A percentile compares a stretch with the other conserved stretches of the same genome.
phyloP scores from a whole-genome alignment of 129 eudicot genomes.

The Logfia minima region DNA sequence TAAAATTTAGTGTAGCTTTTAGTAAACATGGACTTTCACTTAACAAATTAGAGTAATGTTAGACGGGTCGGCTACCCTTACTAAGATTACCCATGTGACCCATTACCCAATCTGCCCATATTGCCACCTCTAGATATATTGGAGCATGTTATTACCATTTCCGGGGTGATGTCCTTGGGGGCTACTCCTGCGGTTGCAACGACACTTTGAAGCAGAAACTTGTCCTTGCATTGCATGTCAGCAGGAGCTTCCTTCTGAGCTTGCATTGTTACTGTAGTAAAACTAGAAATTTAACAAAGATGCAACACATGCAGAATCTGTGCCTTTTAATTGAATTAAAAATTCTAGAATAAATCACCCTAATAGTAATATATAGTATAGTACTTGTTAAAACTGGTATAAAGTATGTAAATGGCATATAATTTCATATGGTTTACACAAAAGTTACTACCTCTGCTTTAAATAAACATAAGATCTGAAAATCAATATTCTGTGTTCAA shows the following conservation, averaged over 20 bases:
- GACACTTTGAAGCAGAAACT: conserved; percentile 92
- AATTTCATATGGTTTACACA: not conserved
- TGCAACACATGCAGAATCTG: not conserved
- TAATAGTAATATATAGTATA: not conserved
- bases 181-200: conserved; percentile 51
- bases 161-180: conserved; percentile 75
- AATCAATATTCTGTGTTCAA: not conserved
- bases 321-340: not conserved
- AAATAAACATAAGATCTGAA: not conserved
- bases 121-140: conserved; percentile 10
- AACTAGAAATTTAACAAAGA: conserved; percentile 4
- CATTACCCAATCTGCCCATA: not conserved
- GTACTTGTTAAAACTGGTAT: not conserved
- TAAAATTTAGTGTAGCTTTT: not conserved
- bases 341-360: not conserved
- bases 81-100: not conserved
- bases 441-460: not conserved
- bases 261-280: conserved; percentile 84
- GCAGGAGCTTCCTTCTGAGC: conserved; percentile 94
- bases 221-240: conserved; percentile 91
- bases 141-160: conserved; percentile 53
- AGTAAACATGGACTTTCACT: not conserved
- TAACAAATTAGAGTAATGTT: not conserved
- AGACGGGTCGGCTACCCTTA: not conserved
- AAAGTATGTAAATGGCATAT: not conserved